phyloP scores from a whole-genome alignment of 2,329 filamentous ascomycete species.

The Sphaerulina vaccinii region DNA sequence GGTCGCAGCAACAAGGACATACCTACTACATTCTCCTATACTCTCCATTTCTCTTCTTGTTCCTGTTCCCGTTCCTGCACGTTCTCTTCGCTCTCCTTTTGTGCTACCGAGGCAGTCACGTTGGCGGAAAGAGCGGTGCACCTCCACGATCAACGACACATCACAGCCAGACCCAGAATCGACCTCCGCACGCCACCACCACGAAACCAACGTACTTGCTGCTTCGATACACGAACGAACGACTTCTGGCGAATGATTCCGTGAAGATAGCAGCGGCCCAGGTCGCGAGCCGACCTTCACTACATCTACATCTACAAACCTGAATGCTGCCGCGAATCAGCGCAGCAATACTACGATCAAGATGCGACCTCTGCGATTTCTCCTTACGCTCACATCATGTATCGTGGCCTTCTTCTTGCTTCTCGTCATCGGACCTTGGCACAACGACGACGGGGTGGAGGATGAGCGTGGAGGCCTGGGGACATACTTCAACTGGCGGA shows the following conservation, averaged over 20 bases:
- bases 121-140: slow-evolving; percentile 7
- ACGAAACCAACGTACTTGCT: too few species aligned
- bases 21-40: too few species aligned
- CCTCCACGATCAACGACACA: slow-evolving; percentile 8
- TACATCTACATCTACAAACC: neutral
- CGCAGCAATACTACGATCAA: slow-evolving; percentile 16
- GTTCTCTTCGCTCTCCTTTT: neutral
- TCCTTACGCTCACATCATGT: slow-evolving; percentile 46
- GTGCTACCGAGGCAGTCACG: neutral
- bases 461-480: slow-evolving; percentile 39
- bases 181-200: neutral
- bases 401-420: slow-evolving; percentile 46
- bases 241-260: slow-evolving; percentile 12
- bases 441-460: slow-evolving; percentile 17
- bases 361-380: slow-evolving; percentile 44
- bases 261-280: slow-evolving; percentile 10
- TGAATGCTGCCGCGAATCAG: neutral
- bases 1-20: too few species aligned
- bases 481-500: slow-evolving; percentile 51
- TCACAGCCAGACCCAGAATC: neutral
- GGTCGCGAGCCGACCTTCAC: slow-evolving; percentile 19
- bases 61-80: neutral
- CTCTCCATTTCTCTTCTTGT: neutral
- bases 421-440: slow-evolving; percentile 40
- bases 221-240: too few species aligned